A percentile compares a stretch with the other conserved stretches of the same genome.
Evolutionary conservation across 352 stramenopile genomes (phyloP).

Genomic region (Pythium phragmiticola): DNA sequence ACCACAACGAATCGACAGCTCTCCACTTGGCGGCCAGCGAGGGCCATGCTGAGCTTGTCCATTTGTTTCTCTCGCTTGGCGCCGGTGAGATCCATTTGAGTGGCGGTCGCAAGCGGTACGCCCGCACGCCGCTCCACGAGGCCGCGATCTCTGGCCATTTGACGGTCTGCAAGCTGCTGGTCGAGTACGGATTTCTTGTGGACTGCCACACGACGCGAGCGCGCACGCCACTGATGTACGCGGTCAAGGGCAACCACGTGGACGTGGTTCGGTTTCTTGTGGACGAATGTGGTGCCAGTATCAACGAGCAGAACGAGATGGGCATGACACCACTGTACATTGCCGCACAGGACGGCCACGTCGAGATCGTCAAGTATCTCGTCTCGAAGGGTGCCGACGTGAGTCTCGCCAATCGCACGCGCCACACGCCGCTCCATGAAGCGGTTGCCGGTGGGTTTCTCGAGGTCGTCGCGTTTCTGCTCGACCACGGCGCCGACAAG

Average conservation of each 20-base stretch:
- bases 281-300: constrained; percentile 46
- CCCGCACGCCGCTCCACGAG: constrained; percentile 71
- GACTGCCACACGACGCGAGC: constrained; percentile 78
- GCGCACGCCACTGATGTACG: constrained; percentile 77
- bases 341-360: constrained; percentile 53
- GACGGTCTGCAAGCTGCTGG: constrained; percentile 45
- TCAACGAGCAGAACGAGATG: constrained; percentile 82
- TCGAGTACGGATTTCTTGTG: constrained; percentile 60
- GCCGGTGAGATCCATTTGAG: constrained; percentile 61
- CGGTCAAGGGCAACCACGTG: constrained; percentile 62
- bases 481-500: constrained; percentile 61
- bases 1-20: constrained; percentile 64
- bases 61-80: constrained; percentile 40
- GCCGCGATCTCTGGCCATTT: constrained; percentile 65
- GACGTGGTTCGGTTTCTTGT: constrained; percentile 46
- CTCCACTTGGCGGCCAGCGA: constrained; percentile 65
- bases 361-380: constrained; percentile 47
- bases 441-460: constrained; percentile 57
- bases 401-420: constrained; percentile 63
- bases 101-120: constrained; percentile 63
- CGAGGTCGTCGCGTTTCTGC: constrained; percentile 43
- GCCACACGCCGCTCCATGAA: constrained; percentile 63
- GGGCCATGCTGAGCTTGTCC: constrained; percentile 48
- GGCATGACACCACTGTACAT: constrained; percentile 72
- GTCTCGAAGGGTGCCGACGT: constrained; percentile 49